phyloP scores from a whole-genome alignment of 2,329 filamentous ascomycete genomes.

The Colletotrichum viniferum region DNA sequence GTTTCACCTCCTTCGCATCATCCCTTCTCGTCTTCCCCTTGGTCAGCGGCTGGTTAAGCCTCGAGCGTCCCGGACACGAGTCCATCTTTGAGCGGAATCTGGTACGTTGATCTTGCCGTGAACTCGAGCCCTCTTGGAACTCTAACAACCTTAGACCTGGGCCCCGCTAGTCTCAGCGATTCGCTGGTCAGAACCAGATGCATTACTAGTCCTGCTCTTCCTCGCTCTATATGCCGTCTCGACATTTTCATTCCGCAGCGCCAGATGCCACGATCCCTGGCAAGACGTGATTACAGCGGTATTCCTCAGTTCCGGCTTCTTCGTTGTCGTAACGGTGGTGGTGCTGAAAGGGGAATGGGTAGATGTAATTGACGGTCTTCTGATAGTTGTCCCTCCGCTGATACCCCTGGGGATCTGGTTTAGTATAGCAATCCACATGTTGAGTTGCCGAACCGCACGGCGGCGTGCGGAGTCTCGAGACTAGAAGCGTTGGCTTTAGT shows the following conservation, averaged over 20 bases:
- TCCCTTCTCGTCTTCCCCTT: not conserved
- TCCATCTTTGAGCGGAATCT: not conserved
- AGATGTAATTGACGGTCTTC: not conserved
- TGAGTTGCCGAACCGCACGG: not conserved
- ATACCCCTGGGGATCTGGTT: not conserved
- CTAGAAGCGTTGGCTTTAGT: too few species aligned
- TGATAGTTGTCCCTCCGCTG: not conserved
- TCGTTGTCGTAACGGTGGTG: rapidly evolving
- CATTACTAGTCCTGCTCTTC: not conserved
- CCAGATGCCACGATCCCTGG: not conserved
- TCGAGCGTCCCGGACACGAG: not conserved
- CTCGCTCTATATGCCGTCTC: not conserved
- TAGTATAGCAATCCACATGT: not conserved
- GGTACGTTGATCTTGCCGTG: not conserved
- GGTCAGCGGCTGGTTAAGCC: not conserved
- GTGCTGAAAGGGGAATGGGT: not conserved
- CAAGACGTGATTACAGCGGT: not conserved
- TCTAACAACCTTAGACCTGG: not conserved
- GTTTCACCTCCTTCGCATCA: too few species aligned
- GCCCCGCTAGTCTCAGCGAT: not conserved
- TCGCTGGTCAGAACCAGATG: not conserved
- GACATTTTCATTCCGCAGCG: not conserved
- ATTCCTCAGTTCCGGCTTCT: not conserved
- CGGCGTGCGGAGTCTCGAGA: too few species aligned
- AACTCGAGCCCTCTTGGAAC: too few species aligned